Percentiles rank a stretch among this genome's conserved stretches.
phyloP scores from a whole-genome alignment of 2,329 filamentous ascomycete species.

The Dothistroma pini region DNA sequence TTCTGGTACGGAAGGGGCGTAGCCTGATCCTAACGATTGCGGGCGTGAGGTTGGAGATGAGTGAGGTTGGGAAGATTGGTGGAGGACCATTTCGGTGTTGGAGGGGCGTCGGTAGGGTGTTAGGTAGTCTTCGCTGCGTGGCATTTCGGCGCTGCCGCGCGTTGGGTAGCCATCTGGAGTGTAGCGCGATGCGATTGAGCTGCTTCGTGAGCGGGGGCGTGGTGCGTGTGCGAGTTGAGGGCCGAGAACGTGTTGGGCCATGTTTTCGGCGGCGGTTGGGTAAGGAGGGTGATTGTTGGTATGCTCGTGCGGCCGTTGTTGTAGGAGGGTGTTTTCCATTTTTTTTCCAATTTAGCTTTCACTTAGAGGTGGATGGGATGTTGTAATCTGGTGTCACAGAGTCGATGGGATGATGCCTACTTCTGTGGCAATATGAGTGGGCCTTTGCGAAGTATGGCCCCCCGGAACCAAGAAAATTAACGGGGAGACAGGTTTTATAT shows the following conservation, averaged over 20 bases:
- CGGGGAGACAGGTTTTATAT: neutral
- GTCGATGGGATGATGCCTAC: neutral
- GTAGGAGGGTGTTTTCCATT: neutral
- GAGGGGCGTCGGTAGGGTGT: slow-evolving; percentile 2
- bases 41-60: neutral
- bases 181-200: slow-evolving; percentile 10
- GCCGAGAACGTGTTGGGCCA: neutral
- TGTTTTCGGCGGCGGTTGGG: neutral
- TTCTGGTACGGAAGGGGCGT: slow-evolving; percentile 10
- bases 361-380: neutral
- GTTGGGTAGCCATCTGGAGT: slow-evolving; percentile 8
- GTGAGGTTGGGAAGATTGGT: neutral
- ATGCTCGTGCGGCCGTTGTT: neutral
- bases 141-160: neutral
- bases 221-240: neutral
- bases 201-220: slow-evolving; percentile 1
- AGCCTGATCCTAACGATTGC: neutral
- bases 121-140: slow-evolving; percentile 4
- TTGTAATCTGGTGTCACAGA: neutral
- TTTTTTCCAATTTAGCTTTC: neutral
- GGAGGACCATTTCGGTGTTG: neutral
- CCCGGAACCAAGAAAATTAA: neutral
- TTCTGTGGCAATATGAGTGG: neutral
- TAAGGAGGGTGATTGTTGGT: neutral
- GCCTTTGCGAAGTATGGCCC: neutral